Evolutionary conservation across 2,329 filamentous ascomycete genomes (phyloP), one percentile per base, ranked within the genome.

Genomic region (Sporothrix mexicana): DNA sequence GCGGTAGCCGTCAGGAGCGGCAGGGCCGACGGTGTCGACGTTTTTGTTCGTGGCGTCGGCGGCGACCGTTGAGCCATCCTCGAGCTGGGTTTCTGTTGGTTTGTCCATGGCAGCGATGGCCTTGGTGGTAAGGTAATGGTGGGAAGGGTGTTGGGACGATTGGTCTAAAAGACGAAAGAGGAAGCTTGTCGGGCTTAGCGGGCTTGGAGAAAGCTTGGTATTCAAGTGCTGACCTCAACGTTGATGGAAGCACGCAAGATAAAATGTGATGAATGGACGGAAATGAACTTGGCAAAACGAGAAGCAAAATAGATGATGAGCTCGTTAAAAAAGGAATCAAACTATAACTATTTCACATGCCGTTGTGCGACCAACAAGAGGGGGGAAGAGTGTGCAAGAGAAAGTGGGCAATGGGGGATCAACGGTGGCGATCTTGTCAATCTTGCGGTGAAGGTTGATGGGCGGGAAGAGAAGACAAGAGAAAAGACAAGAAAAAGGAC

Each of bases 91-190:
- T 2, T 68, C 72, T 17, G 15, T 47, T 3, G 71, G 66, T 15
- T 74, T 73, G 1, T 74, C 61, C 72, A 74, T 74, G 5, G 45
- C n/a, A 41, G 20, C 10, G 15, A 17, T 12, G 51, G 20, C 5
- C 6, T 4, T 51, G 1, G n/a, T 20, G 45, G 17, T 49, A 12
- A 20, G 15, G 30, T 3, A 41, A 10, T 47, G 3, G 13, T 23
- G 36, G n/a, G 61, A 6, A 13, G 10, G 23, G 25, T 59, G 13
- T 62, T 62, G 59, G 43, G 6, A 13, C 10, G 17, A 25, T 8
- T 25, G 12, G 62, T 20, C 17, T 43, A 23, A 0, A 23, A 36
- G 59, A 36, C 30, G 30, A 36, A 36, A 36, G 59, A 62, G 3
- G 20, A 6, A 45, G 61, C 47, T 51, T 68, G 61, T 36, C 57